Base-by-base conservation (phyloP, 1,139 yeast species). In the Scheffersomyces illinoinensis region DNA sequence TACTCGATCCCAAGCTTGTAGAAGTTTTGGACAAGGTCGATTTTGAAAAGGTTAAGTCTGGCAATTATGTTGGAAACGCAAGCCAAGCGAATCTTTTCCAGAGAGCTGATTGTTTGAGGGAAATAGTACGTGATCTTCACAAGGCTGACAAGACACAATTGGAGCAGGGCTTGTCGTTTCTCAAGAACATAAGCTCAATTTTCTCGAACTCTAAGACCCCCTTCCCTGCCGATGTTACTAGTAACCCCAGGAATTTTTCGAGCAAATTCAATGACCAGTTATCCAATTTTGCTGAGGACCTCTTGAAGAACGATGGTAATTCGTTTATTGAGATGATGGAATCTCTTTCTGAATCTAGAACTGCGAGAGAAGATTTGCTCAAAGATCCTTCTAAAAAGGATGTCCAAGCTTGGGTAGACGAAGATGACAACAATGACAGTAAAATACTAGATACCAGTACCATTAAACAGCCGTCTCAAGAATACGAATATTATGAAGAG, bases 291-390 rank as follows among this genome's bases (percentile, higher is more conserved):
- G 95, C 96, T 0, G 96, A 91, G 64, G 96, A 91, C 68, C 73
- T 91, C 46, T 76, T 90, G 59, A 85, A 85, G 62, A 89, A 89
- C 68, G 92, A 89, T 64, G 97, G 97, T 39, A 83, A 83, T 64
- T 83, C 86, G 57, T 90, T 91, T 66, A 83, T 91, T 52, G 89
- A 87, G 62, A 86, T 90, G 85, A 87, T 91, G 87, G 96, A 90
- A 68, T 82, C 86, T 57, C 76, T 90, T 49, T 89, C 90, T 7
- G 86, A 85, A 61, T 78, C 85, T n/a, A 76, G 88, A 51, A 76
- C 79, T 66, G 84, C 79, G 0, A 73, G 89, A 58, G 86, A 83
- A 64, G 83, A 71, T 54, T 56, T 70, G n/a, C 74, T 69, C 54
- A 68, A 64, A 58, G 76, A 66, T 55, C 55, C 20, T 4, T 58